Base-by-base conservation (phyloP, 306 rosid genomes). In the Astragalus membranaceus region DNA sequence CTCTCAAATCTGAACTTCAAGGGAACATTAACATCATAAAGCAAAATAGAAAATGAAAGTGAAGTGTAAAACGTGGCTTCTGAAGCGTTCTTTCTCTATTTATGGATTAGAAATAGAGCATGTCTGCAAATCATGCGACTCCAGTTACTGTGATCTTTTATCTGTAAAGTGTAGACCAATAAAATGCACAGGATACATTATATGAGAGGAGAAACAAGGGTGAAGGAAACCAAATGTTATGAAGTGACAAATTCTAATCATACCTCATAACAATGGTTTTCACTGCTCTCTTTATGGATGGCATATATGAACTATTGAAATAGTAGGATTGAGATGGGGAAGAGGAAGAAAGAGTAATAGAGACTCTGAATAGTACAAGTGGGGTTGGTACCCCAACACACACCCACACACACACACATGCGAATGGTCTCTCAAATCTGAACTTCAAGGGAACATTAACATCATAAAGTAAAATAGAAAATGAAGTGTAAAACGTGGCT, bases 201-300 rank as follows among this genome's bases (percentile, higher is more conserved):
- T 10, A 20, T 17, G 54, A 43, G 12, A 71, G 5, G 42, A 5
- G 52, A 67, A 70, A 20, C 42, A 37, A 67, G 20, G 67, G 17
- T 10, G 61, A 49, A 72, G 39, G 43, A 23, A 47, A n/a, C 48
- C 56, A 37, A 49, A 23, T 66, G 32, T 32, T 35, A 13, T 52
- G 42, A 75, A 62, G 33, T 56, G 5, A 73, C 30, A 17, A 41
- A 43, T 72, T 36, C 66, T 59, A 58, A 70, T 49, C 80, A 78
- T n/a, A 80, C 96, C 86, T 85, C 89, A 72, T n/a, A n/a, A n/a
- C n/a, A n/a, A n/a, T n/a, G n/a, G n/a, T n/a, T n/a, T n/a, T n/a
- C n/a, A n/a, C n/a, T n/a, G n/a, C n/a, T 62, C 85, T 88, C 87
- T 86, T 85, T 5, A 88, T 86, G 14, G 73, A 79, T n/a, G 89